These are phyloP conservation scores for Ustilago curta DNA, from an alignment of 1,284 basidiomycete genomes.

Conservation along the genomic window DNA sequence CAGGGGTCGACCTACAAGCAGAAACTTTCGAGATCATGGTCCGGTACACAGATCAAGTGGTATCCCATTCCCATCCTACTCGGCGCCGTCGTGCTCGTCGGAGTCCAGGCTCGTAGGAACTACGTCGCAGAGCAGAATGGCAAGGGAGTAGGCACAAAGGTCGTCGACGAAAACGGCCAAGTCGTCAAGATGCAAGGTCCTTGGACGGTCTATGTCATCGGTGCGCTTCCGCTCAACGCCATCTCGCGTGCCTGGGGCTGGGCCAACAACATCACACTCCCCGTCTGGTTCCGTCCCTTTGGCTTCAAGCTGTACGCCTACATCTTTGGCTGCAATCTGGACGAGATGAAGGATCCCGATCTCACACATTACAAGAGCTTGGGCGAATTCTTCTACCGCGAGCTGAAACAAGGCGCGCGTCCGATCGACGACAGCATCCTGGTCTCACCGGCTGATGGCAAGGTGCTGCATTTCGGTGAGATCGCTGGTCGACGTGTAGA, in stretches of 20 bases:
- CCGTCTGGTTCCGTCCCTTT: constrained; percentile 91
- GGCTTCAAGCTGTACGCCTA: constrained; percentile 87
- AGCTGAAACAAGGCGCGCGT: constrained; percentile 83
- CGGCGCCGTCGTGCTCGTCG: constrained; percentile 64
- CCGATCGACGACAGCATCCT: constrained; percentile 82
- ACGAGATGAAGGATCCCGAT: constrained; percentile 86
- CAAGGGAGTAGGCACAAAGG: constrained; percentile 56
- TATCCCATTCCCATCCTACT: constrained; percentile 93
- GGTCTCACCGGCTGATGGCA: constrained; percentile 93
- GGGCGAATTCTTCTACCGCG: constrained; percentile 94
- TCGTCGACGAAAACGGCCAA: constrained; percentile 75
- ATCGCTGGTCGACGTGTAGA: constrained; percentile 86
- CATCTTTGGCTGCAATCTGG: constrained; percentile 91
- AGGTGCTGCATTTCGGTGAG: constrained; percentile 89
- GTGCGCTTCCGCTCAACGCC: constrained; percentile 91
- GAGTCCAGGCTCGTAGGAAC: constrained; percentile 78
- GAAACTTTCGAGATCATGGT: constrained; percentile 78
- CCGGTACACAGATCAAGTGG: constrained; percentile 90
- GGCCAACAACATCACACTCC: constrained; percentile 83
- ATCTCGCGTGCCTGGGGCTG: constrained; percentile 97
- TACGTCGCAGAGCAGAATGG: constrained; percentile 67
- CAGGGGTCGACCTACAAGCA: constrained; percentile 24
- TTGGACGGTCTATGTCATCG: constrained; percentile 97
- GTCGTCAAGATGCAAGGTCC: constrained; percentile 83
- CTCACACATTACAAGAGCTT: constrained; percentile 83